Evolutionary conservation across 2,329 filamentous ascomycete species (phyloP).

Genomic region (Ascochyta clinopodiicola): DNA sequence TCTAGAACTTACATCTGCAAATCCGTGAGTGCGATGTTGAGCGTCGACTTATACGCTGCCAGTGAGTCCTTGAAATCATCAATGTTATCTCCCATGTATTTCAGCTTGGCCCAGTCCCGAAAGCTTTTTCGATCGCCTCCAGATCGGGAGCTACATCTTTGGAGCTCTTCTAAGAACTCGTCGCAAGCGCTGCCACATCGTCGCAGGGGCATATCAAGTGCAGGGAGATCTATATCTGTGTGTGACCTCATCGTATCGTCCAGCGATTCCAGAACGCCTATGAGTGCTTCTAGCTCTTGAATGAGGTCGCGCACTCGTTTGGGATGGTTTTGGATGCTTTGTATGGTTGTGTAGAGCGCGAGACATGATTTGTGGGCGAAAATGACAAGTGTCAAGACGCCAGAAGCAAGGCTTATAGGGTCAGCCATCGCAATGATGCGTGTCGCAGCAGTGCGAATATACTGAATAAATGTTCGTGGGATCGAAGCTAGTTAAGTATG

Average conservation of each 20-base stretch:
- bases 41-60: constrained; percentile 47
- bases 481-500: constrained; percentile 1
- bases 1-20: constrained; percentile 49
- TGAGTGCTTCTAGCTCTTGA: constrained; percentile 19
- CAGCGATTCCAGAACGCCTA: constrained; percentile 16
- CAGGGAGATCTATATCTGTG: constrained; percentile 15
- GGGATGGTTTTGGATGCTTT: constrained; percentile 18
- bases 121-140: constrained; percentile 48
- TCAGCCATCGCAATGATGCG: constrained; percentile 18
- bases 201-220: constrained; percentile 48
- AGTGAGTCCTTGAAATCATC: constrained; percentile 51
- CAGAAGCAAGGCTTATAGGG: constrained; percentile 20
- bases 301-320: constrained; percentile 20
- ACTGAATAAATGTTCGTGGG: background rate
- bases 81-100: constrained; percentile 55
- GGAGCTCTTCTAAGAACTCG: constrained; percentile 52
- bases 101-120: constrained; percentile 55
- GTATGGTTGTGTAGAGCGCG: constrained; percentile 17
- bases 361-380: constrained; percentile 21
- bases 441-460: background rate
- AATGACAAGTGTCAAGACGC: constrained; percentile 15
- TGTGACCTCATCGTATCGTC: constrained; percentile 12
- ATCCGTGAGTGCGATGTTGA: constrained; percentile 50
- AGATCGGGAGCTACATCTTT: constrained; percentile 35
- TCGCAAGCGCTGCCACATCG: constrained; percentile 53